Evolutionary conservation across 768 basidiomycete species (phyloP).

Genomic region (Auriculariales sp.): DNA sequence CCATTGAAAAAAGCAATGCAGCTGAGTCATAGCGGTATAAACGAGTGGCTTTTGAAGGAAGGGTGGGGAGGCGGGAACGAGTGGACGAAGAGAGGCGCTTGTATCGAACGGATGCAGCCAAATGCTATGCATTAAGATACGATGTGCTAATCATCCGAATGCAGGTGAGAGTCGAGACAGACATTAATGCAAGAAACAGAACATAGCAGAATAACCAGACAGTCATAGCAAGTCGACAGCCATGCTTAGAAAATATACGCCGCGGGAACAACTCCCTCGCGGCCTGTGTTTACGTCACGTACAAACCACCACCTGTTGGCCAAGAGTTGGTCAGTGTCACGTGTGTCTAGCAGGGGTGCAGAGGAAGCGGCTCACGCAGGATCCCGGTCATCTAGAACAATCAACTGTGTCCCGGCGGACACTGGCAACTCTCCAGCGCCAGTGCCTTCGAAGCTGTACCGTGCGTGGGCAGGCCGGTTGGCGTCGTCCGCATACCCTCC

Average conservation of each 20-base stretch:
- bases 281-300: constrained; percentile 61
- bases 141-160: no score
- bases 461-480: constrained; percentile 62
- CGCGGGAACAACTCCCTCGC: constrained; percentile 83
- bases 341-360: not conserved
- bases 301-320: constrained; percentile 85
- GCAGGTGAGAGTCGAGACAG: no score
- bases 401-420: constrained; percentile 52
- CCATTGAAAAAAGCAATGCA: no score
- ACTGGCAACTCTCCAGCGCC: constrained; percentile 69
- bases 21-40: no score
- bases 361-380: constrained; percentile 41
- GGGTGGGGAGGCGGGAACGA: no score
- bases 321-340: constrained; percentile 1
- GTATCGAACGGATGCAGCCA: no score
- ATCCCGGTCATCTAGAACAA: constrained; percentile 69
- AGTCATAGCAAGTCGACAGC: no score
- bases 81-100: no score
- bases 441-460: constrained; percentile 68
- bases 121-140: no score
- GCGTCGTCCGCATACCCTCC: constrained; percentile 36
- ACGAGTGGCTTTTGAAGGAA: no score
- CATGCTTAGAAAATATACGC: constrained; percentile 70
- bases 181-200: no score
- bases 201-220: no score